Evolutionary conservation across 1,284 basidiomycete genomes (phyloP).

Genomic region (Sutorius eximius): DNA sequence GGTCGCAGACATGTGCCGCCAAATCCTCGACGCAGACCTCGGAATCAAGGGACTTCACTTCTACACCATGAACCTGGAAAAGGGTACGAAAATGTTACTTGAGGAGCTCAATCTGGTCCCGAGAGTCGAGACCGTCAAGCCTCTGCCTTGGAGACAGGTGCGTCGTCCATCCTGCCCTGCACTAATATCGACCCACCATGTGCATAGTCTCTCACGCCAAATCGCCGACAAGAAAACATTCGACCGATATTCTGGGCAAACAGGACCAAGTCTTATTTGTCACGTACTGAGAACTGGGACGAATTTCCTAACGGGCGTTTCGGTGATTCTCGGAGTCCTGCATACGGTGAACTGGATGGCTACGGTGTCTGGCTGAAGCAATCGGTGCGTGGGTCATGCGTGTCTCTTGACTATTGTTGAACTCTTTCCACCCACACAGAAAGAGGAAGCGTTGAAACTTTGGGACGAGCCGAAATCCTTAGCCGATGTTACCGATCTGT

Average conservation of each 20-base stretch:
- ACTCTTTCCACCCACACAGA: slow-evolving; percentile 42
- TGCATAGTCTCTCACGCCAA: slow-evolving; percentile 80
- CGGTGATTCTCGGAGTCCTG: slow-evolving; percentile 94
- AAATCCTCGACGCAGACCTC: slow-evolving; percentile 74
- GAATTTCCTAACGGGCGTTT: slow-evolving; percentile 99
- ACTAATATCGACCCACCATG: slow-evolving; percentile 54
- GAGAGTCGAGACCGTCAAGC: slow-evolving; percentile 83
- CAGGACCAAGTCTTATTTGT: slow-evolving; percentile 86
- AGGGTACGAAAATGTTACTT: slow-evolving; percentile 89
- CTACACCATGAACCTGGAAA: slow-evolving; percentile 98
- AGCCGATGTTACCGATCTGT: slow-evolving; percentile 71
- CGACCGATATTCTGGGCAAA: slow-evolving; percentile 97
- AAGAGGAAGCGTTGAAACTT: slow-evolving; percentile 79
- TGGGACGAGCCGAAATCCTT: slow-evolving; percentile 84
- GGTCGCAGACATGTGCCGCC: slow-evolving; percentile 85
- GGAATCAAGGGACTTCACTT: slow-evolving; percentile 91
- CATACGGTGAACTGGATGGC: slow-evolving; percentile 96
- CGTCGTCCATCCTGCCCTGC: slow-evolving; percentile 14
- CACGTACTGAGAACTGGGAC: slow-evolving; percentile 96
- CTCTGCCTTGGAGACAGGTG: slow-evolving; percentile 91
- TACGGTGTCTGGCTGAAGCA: slow-evolving; percentile 89
- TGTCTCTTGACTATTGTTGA: slow-evolving; percentile 5
- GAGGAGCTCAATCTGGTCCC: slow-evolving; percentile 86
- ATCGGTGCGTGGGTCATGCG: slow-evolving; percentile 49
- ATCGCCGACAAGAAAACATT: slow-evolving; percentile 83